Evolutionary conservation across 768 basidiomycete genomes (phyloP).

Genomic region (Boletus insuetus): DNA sequence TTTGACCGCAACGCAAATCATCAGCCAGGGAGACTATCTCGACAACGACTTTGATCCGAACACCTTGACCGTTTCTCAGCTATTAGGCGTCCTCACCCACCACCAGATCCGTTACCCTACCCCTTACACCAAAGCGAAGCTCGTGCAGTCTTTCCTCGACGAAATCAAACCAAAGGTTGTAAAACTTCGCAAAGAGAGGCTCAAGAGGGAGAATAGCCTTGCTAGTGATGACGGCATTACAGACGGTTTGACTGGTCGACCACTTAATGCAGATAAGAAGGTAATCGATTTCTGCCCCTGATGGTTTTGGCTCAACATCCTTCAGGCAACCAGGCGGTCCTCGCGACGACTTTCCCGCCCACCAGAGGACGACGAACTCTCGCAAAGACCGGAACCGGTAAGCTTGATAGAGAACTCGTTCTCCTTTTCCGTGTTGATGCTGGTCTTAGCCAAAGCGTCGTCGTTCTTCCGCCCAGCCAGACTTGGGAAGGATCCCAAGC

Average conservation of each 20-base stretch:
- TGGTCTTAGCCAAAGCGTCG: slow-evolving; percentile 67
- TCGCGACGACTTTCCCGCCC: slow-evolving; percentile 65
- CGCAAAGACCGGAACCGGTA: slow-evolving; percentile 55
- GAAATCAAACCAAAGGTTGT: slow-evolving; percentile 61
- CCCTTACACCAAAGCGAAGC: slow-evolving; percentile 73
- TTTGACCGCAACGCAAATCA: slow-evolving; percentile 74
- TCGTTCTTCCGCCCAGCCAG: slow-evolving; percentile 76
- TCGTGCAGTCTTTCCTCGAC: slow-evolving; percentile 74
- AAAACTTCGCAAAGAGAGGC: slow-evolving; percentile 60
- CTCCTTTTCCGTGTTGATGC: slow-evolving; percentile 12
- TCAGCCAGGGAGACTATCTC: slow-evolving; percentile 74
- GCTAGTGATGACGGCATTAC: slow-evolving; percentile 82
- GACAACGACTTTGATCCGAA: slow-evolving; percentile 73
- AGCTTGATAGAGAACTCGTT: slow-evolving; percentile 19
- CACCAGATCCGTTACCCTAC: slow-evolving; percentile 75
- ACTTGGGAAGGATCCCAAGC: slow-evolving; percentile 49
- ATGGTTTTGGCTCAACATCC: slow-evolving; percentile 6
- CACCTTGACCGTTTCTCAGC: slow-evolving; percentile 74
- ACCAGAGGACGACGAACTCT: slow-evolving; percentile 43
- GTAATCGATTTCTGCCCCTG: slow-evolving; percentile 30
- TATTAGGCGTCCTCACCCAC: slow-evolving; percentile 72
- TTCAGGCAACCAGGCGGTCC: slow-evolving; percentile 44
- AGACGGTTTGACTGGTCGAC: slow-evolving; percentile 79
- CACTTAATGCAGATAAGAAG: slow-evolving; percentile 47
- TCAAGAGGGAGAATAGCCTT: slow-evolving; percentile 63